Percentiles rank a stretch among this genome's conserved stretches.
These are phyloP conservation scores for Hortaea werneckii DNA, from an alignment of 2,329 filamentous ascomycete species.

Conservation along the genomic window DNA sequence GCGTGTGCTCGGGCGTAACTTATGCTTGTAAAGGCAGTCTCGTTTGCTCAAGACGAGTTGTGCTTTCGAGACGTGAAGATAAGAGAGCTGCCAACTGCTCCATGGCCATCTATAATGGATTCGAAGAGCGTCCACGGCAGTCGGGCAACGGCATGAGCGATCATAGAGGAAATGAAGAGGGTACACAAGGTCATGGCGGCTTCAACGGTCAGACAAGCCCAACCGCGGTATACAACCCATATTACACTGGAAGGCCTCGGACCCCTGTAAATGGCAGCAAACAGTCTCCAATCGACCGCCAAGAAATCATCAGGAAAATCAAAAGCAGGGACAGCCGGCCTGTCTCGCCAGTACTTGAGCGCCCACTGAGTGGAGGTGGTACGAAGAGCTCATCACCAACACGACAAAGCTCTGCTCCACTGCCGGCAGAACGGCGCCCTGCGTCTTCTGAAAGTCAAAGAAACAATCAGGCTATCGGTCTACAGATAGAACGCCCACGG, in stretches of 20 bases:
- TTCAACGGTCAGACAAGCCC: conserved; percentile 8
- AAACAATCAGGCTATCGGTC: conserved; percentile 22
- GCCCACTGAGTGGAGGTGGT: conserved; percentile 5
- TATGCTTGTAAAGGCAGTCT: too few species aligned
- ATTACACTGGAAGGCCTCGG: conserved; percentile 24
- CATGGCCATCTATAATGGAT: conserved; percentile 8
- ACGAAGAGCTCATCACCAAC: conserved; percentile 1
- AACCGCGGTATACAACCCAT: conserved; percentile 24
- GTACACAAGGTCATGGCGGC: neutral
- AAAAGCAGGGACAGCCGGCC: conserved; percentile 44
- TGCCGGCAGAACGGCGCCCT: conserved; percentile 3
- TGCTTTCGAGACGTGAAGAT: too few species aligned
- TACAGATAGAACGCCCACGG: conserved; percentile 67
- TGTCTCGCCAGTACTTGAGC: conserved; percentile 14
- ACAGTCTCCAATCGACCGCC: conserved; percentile 44
- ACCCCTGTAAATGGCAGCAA: conserved; percentile 21
- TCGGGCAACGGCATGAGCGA: neutral
- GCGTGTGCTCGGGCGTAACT: too few species aligned
- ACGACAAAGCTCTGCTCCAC: neutral
- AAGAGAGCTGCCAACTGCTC: too few species aligned
- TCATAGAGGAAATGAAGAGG: neutral
- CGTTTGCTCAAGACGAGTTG: too few species aligned
- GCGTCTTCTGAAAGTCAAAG: conserved; percentile 12
- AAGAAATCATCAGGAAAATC: conserved; percentile 71
- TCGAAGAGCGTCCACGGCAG: neutral